Percentiles rank a stretch among this genome's conserved stretches.
Conservation (phyloP, 2,329 filamentous ascomycete species). For the Magnaporthiopsis rhizophila region DNA sequence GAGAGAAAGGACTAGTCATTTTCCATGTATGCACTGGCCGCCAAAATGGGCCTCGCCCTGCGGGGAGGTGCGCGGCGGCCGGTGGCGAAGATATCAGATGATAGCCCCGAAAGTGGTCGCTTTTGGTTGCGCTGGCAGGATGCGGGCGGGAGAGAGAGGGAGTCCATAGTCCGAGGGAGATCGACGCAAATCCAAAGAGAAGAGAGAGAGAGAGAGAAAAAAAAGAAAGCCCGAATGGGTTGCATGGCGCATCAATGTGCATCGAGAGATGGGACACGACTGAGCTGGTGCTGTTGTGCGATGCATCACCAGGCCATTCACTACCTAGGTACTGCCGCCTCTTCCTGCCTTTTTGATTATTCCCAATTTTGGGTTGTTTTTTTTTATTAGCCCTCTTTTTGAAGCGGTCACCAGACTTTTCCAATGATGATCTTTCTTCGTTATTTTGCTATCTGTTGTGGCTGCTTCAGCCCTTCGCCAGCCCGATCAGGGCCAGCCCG, state of each 20-base stretch:
- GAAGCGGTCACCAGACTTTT: too few species aligned
- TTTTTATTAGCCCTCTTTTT: too few species aligned
- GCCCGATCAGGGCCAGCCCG: too few species aligned
- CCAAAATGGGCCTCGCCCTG: constrained; percentile 1
- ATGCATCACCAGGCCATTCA: background rate
- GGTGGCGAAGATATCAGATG: constrained; percentile 4
- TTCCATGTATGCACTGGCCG: constrained; percentile 1
- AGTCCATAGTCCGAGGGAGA: background rate
- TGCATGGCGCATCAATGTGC: background rate
- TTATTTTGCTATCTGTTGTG: too few species aligned
- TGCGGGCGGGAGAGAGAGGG: too few species aligned
- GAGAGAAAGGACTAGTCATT: too few species aligned
- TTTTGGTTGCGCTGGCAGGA: too few species aligned
- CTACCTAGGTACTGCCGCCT: too few species aligned
- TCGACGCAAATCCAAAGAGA: background rate
- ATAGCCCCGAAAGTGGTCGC: background rate
- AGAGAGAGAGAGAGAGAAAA: background rate
- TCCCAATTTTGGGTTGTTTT: too few species aligned
- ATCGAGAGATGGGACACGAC: background rate
- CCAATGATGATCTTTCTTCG: too few species aligned
- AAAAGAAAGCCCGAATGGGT: background rate
- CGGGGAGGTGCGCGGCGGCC: background rate
- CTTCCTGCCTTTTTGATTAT: too few species aligned
- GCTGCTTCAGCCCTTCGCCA: too few species aligned
- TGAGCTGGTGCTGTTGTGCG: background rate